Evolutionary conservation across 305 asterid species (phyloP).

Genomic region (Rubia occidens): DNA sequence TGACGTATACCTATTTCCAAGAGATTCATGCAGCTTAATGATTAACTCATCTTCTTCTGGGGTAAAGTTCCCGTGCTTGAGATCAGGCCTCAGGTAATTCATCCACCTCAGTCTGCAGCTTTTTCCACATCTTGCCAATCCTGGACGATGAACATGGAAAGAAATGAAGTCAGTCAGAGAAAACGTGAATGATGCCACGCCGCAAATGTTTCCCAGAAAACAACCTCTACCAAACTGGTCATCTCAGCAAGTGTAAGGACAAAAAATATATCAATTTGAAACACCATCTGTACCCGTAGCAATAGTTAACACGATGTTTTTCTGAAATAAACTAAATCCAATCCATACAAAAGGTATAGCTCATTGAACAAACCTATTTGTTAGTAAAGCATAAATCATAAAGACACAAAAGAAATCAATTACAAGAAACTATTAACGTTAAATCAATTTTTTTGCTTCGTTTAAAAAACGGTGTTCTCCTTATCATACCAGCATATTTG

Average conservation of each 20-base stretch:
- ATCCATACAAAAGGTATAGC: neutral
- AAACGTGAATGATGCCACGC: neutral
- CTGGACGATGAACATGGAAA: slow-evolving; percentile 13
- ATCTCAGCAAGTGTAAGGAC: too few relatives aligned
- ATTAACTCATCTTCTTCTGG: slow-evolving; percentile 33
- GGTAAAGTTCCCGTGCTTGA: slow-evolving; percentile 31
- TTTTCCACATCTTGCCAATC: slow-evolving; percentile 48
- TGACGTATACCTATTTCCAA: slow-evolving; percentile 33
- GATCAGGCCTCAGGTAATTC: slow-evolving; percentile 43
- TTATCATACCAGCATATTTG: slow-evolving; percentile 30
- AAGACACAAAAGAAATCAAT: neutral
- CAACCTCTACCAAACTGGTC: neutral
- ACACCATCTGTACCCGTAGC: too few relatives aligned
- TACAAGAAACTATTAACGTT: neutral
- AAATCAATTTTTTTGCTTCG: too few relatives aligned
- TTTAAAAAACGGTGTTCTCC: neutral
- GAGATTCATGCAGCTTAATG: slow-evolving; percentile 26
- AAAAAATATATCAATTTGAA: too few relatives aligned
- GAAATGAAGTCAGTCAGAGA: neutral
- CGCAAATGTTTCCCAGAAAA: neutral
- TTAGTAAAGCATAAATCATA: too few relatives aligned
- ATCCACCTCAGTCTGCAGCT: slow-evolving; percentile 50
- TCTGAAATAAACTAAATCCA: neutral
- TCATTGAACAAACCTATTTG: neutral
- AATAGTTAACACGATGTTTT: too few relatives aligned